Percentiles rank a stretch among this genome's conserved stretches.
Evolutionary conservation across 768 basidiomycete species (phyloP).

Genomic region (Rhodotorula taiwanensis): DNA sequence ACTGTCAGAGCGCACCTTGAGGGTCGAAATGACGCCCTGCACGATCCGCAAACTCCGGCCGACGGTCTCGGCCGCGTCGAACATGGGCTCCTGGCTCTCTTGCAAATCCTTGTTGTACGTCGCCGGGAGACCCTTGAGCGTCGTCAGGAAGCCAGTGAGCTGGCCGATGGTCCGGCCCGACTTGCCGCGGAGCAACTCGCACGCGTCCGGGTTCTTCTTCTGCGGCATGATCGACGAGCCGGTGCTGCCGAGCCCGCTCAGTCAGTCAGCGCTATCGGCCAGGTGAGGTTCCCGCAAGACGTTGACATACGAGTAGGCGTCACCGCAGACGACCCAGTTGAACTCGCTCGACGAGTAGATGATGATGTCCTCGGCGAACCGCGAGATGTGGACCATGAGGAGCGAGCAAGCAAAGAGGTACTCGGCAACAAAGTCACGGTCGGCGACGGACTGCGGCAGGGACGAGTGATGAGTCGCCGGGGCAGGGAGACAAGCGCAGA

Average conservation of each 20-base stretch:
- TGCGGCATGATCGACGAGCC: constrained; percentile 99
- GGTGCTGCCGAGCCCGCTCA: constrained; percentile 54
- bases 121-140: constrained; percentile 90
- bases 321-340: constrained; percentile 88
- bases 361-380: constrained; percentile 91
- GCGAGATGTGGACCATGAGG: constrained; percentile 86
- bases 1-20: constrained; percentile 59
- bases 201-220: constrained; percentile 96
- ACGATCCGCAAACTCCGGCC: constrained; percentile 83
- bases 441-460: constrained; percentile 63
- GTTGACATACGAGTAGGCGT: constrained; percentile 87
- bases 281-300: neutral
- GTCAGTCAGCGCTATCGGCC: neutral
- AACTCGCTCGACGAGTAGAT: constrained; percentile 97
- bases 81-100: constrained; percentile 96
- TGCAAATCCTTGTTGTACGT: constrained; percentile 99
- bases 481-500: neutral
- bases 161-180: constrained; percentile 89
- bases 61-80: constrained; percentile 84
- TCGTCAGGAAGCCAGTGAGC: constrained; percentile 98
- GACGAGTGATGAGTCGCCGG: neutral
- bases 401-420: constrained; percentile 94
- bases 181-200: constrained; percentile 92
- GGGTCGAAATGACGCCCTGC: constrained; percentile 85
- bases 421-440: constrained; percentile 94